These are phyloP conservation scores for Suhomyces faveliae DNA, from an alignment of 805 yeast species.

Conservation along the genomic window DNA sequence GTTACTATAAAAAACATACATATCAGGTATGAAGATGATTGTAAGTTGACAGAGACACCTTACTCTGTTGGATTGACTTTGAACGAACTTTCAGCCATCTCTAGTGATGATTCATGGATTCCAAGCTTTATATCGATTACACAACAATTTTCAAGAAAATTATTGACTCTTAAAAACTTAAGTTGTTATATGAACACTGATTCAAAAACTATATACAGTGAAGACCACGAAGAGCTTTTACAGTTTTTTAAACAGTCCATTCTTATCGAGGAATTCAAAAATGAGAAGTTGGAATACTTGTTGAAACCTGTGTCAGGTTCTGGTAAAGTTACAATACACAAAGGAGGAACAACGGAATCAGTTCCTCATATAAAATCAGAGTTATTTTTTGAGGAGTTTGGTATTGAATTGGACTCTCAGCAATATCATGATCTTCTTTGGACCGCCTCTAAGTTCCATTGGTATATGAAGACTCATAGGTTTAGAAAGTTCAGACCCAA, in stretches of 20 bases:
- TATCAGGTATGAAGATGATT: conserved; percentile 82
- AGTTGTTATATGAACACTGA: conserved; percentile 83
- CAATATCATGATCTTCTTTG: conserved; percentile 82
- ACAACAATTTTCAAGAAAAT: conserved; percentile 66
- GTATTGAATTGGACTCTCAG: conserved; percentile 77
- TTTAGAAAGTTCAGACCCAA: conserved; percentile 72
- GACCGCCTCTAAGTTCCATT: conserved; percentile 77
- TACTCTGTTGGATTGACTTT: conserved; percentile 82
- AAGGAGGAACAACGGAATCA: conserved; percentile 66
- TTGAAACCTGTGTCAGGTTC: conserved; percentile 86
- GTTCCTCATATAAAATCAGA: conserved; percentile 72
- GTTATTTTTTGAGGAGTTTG: conserved; percentile 81
- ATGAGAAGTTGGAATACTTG: conserved; percentile 48
- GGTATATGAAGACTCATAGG: conserved; percentile 73
- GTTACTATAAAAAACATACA: conserved; percentile 89
- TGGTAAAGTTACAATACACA: conserved; percentile 80
- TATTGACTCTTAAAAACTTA: conserved; percentile 70
- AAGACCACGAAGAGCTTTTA: conserved; percentile 49
- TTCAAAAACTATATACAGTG: conserved; percentile 35
- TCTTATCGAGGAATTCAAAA: conserved; percentile 20
- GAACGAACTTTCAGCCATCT: conserved; percentile 85
- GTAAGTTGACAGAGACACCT: conserved; percentile 68
- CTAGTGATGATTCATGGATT: conserved; percentile 81
- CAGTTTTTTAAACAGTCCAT: conserved; percentile 48
- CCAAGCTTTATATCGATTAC: conserved; percentile 80